Conservation (phyloP, 2,329 filamentous ascomycete genomes). For the Phoma sp. region DNA sequence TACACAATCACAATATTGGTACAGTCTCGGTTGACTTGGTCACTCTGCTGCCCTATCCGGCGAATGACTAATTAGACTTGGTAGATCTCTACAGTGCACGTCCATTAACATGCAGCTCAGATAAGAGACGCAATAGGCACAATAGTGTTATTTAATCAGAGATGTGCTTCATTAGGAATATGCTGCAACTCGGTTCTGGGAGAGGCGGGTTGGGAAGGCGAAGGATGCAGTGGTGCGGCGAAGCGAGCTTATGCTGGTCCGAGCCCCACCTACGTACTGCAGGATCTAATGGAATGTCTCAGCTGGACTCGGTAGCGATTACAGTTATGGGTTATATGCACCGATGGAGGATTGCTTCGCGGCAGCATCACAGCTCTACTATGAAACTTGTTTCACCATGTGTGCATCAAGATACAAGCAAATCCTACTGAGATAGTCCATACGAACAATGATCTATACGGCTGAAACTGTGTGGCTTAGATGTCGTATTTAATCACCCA, state of each 20-base stretch:
- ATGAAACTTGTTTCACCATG: no score
- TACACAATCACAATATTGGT: neutral
- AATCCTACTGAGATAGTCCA: no score
- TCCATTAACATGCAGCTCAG: no score
- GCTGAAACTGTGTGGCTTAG: no score
- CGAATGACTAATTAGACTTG: no score
- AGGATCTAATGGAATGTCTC: neutral
- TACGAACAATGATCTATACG: no score
- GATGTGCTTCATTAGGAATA: neutral
- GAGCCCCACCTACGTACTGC: neutral
- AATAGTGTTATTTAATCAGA: neutral
- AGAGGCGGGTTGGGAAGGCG: neutral
- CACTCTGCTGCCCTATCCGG: no score
- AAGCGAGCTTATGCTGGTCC: neutral
- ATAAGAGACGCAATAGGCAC: neutral
- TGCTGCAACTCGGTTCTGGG: neutral
- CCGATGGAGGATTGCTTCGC: neutral
- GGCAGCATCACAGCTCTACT: no score
- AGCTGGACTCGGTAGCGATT: neutral
- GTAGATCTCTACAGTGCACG: no score
- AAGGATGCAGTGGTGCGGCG: slow-evolving; percentile 1
- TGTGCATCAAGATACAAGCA: no score
- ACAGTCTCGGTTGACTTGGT: no score
- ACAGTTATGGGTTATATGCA: neutral
- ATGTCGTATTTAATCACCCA: no score